phyloP scores from a whole-genome alignment of 2,329 filamentous ascomycete genomes.

The Davidsoniella australis region DNA sequence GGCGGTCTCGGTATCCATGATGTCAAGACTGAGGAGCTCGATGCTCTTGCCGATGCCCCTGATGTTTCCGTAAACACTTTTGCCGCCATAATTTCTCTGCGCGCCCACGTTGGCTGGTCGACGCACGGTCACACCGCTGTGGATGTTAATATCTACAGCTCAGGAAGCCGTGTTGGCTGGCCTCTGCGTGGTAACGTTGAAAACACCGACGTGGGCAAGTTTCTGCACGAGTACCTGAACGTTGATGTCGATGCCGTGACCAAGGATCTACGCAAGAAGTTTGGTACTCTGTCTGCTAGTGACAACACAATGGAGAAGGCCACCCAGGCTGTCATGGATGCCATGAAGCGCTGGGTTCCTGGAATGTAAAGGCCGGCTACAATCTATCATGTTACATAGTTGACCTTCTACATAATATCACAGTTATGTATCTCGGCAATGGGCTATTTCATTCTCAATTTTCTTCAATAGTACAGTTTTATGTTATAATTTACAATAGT shows the following conservation, averaged over 20 bases:
- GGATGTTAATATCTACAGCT: constrained; percentile 93
- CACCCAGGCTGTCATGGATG: constrained; percentile 8
- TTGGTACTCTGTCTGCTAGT: constrained; percentile 2
- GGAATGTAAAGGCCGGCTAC: neutral
- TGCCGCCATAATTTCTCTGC: constrained; percentile 69
- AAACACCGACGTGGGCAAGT: constrained; percentile 81
- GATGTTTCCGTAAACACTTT: constrained; percentile 41
- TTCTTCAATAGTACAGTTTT: too few relatives aligned
- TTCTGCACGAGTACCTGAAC: constrained; percentile 60
- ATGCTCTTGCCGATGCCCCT: constrained; percentile 42
- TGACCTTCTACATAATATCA: neutral
- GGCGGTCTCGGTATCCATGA: constrained; percentile 63
- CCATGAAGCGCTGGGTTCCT: constrained; percentile 10
- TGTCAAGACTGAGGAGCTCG: constrained; percentile 52
- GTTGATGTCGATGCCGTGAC: constrained; percentile 69
- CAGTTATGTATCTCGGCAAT: neutral
- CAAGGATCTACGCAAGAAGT: constrained; percentile 47
- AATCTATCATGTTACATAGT: constrained; percentile 15
- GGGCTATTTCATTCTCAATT: neutral
- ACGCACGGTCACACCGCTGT: constrained; percentile 88
- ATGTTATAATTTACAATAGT: neutral
- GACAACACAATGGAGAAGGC: constrained; percentile 5
- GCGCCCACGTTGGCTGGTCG: constrained; percentile 83
- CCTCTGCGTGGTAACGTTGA: constrained; percentile 72
- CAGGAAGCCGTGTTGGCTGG: constrained; percentile 44